A percentile compares a stretch with the other conserved stretches of the same genome.
Conservation (phyloP, 192 early-diverging fungal species). For the Coemansia sp. region DNA sequence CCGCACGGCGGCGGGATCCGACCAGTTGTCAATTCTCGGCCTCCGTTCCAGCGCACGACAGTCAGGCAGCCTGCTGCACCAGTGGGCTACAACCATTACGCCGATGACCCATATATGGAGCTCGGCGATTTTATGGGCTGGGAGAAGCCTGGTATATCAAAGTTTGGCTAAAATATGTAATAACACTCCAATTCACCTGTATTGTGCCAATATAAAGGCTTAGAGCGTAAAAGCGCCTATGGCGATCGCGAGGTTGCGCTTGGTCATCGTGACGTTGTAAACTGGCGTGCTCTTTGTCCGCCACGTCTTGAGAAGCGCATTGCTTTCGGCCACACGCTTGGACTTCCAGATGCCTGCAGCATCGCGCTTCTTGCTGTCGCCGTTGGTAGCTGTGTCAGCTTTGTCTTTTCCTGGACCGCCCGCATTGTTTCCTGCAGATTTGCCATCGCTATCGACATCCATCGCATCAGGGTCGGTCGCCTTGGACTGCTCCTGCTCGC, state of each 20-base stretch:
- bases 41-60: neutral
- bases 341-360: constrained; percentile 54
- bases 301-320: constrained; percentile 71
- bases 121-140: constrained; percentile 26
- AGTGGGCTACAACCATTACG: constrained; percentile 41
- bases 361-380: constrained; percentile 44
- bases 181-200: too few species aligned
- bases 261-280: constrained; percentile 79
- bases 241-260: constrained; percentile 81
- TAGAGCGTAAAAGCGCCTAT: constrained; percentile 68
- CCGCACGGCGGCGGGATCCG: constrained; percentile 11
- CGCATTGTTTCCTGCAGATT: neutral
- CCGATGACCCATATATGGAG: constrained; percentile 36
- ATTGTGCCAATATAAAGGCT: too few species aligned
- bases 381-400: neutral
- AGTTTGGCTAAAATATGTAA: constrained; percentile 27
- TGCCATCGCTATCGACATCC: constrained; percentile 25
- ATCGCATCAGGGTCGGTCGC: constrained; percentile 17
- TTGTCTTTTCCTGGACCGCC: constrained; percentile 9
- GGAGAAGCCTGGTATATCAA: constrained; percentile 36
- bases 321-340: constrained; percentile 38
- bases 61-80: neutral
- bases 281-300: constrained; percentile 92
- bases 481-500: constrained; percentile 6
- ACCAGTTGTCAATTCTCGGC: constrained; percentile 9